Conservation (phyloP, 306 rosid genomes). For the Gastrolobium bilobum region DNA sequence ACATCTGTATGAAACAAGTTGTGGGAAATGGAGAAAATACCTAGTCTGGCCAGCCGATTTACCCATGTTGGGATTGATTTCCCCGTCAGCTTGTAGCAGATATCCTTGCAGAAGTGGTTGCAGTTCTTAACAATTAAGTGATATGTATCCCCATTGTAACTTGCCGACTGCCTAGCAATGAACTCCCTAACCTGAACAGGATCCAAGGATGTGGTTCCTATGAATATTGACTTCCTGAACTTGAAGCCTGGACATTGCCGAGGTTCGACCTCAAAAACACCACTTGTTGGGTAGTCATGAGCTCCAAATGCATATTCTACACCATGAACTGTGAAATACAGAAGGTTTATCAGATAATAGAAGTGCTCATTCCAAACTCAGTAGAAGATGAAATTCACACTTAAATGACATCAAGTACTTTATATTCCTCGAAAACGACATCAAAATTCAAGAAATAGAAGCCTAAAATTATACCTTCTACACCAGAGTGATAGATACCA, state of each 20-base stretch:
- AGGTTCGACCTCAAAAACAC: constrained; percentile 99
- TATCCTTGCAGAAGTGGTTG: constrained; percentile 97
- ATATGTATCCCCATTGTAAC: constrained; percentile 90
- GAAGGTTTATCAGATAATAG: constrained; percentile 43
- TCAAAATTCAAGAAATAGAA: constrained; percentile 34
- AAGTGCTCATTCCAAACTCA: constrained; percentile 34
- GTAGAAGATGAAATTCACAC: constrained; percentile 12
- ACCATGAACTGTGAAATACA: constrained; percentile 79
- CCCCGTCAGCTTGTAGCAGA: constrained; percentile 87
- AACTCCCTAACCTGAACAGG: constrained; percentile 88
- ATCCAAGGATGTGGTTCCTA: constrained; percentile 88
- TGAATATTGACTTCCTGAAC: constrained; percentile 87
- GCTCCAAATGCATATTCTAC: constrained; percentile 98
- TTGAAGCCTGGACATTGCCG: constrained; percentile 97
- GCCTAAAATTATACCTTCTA: constrained; percentile 71
- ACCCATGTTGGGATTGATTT: constrained; percentile 98
- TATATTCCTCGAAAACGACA: constrained; percentile 10
- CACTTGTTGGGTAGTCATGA: constrained; percentile 93
- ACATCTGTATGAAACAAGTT: constrained; percentile 33
- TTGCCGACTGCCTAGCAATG: constrained; percentile 81
- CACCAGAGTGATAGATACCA: constrained; percentile 97
- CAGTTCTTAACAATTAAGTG: constrained; percentile 97
- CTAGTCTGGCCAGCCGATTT: constrained; percentile 91
- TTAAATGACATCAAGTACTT: not conserved
- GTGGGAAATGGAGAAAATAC: constrained; percentile 59